Evolutionary conservation across 2,329 filamentous ascomycete genomes (phyloP), one percentile per base, ranked within the genome.

Genomic region (Trichophyton rubrum): DNA sequence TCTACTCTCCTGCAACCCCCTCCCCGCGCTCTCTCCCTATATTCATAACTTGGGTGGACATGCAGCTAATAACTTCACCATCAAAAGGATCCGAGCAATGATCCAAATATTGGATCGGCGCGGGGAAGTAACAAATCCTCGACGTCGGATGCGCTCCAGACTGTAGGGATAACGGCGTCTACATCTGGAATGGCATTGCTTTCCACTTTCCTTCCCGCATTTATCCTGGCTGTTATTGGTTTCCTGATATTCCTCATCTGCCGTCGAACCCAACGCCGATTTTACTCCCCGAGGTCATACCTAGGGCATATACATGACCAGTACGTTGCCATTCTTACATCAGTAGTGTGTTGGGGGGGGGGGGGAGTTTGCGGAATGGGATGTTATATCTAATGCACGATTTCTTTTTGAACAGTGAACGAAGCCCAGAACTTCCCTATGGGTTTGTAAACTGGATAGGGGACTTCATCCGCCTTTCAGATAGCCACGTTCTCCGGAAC

Each of bases 401-500:
- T 30, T 30, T 38, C 22, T 30, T 38, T 33, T 60, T 38, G 33
- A 38, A 13, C 49, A 75, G 73, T 68, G 74, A 80, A 63, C 74
- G 74, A 64, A 80, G 75, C 56, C 80, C 80, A 20, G 71, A 77
- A 35, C 65, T 77, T 7, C 75, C 75, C 1, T 69, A 69, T 1
- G 77, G 79, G 47, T 72, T 80, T 61, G 69, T 83, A 56, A 79
- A 80, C 64, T 84, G 82, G 81, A 75, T 84, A 58, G 66, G 74
- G 2, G 68, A 78, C 0, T 82, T 83, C 67, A 73, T 77, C 59
- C 75, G 75, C 49, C 77, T 84, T 8, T 77, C 81, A 4, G 91
- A 97, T 71, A 83, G 84, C 22, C 88, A 89, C 69, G 84, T 91
- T n/a, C 83, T 97, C 6, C 88, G 93, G 67, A 89, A 95, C 75